phyloP scores from a whole-genome alignment of 768 basidiomycete species.

The Calocybe indica region DNA sequence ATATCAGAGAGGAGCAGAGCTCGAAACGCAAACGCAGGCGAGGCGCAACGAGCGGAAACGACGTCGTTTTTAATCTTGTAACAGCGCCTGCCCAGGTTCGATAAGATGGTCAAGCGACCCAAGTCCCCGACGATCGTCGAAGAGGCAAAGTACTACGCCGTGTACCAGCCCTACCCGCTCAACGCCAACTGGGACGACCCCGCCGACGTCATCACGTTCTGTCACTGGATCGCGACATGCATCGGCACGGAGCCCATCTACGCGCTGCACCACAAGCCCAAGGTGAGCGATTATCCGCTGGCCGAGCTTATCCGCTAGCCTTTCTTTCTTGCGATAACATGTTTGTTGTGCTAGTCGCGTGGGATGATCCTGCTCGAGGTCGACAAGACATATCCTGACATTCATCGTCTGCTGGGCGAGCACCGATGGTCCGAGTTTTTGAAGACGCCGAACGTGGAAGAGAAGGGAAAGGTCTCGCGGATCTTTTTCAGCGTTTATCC shows the following conservation, averaged over 20 bases:
- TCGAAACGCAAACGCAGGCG: no score
- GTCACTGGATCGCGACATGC: slow-evolving; percentile 42
- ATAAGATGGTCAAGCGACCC: slow-evolving; percentile 32
- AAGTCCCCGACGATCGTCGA: slow-evolving; percentile 36
- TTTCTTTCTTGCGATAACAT: slow-evolving; percentile 1
- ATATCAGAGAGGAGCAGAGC: no score
- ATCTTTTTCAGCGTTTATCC: slow-evolving; percentile 39
- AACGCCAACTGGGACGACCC: slow-evolving; percentile 39
- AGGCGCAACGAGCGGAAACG: no score
- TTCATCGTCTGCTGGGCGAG: slow-evolving; percentile 38
- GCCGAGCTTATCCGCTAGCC: neutral
- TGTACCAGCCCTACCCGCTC: slow-evolving; percentile 44
- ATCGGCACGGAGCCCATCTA: slow-evolving; percentile 31
- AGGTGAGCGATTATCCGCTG: slow-evolving; percentile 20
- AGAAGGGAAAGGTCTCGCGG: slow-evolving; percentile 27
- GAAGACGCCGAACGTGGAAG: slow-evolving; percentile 29
- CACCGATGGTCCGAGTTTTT: slow-evolving; percentile 46
- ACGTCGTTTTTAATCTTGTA: no score
- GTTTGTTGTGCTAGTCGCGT: slow-evolving; percentile 23
- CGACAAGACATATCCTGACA: slow-evolving; percentile 27
- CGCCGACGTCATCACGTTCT: slow-evolving; percentile 32
- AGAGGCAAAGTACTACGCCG: slow-evolving; percentile 40
- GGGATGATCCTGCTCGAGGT: slow-evolving; percentile 47
- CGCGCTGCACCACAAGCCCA: slow-evolving; percentile 43
- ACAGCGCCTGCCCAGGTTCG: no score